A percentile compares a stretch with the other conserved stretches of the same genome.
Evolutionary conservation across 2,329 filamentous ascomycete species (phyloP).

Genomic region (Botryosphaeria agaves): DNA sequence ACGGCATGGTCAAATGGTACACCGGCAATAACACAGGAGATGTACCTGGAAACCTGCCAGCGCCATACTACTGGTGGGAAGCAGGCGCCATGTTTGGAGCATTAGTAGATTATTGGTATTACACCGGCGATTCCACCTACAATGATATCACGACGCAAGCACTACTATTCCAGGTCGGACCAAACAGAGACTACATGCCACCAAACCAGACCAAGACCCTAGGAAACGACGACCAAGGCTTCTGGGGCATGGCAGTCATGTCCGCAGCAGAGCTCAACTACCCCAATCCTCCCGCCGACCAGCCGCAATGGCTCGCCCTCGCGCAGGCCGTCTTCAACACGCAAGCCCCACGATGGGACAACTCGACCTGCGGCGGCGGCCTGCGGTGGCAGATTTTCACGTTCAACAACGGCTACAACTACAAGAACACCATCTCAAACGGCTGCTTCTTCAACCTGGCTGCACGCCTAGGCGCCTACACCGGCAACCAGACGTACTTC

Average conservation of each 20-base stretch:
- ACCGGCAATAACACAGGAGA: conserved; percentile 32
- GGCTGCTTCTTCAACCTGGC: conserved; percentile 34
- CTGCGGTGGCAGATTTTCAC: conserved; percentile 22
- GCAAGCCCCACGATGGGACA: conserved; percentile 20
- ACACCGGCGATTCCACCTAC: conserved; percentile 46
- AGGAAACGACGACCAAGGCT: conserved; percentile 40
- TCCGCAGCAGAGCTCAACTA: conserved; percentile 35
- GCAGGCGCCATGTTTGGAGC: conserved; percentile 46
- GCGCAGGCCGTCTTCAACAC: conserved; percentile 24
- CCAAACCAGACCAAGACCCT: conserved; percentile 18
- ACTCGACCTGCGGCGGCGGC: conserved; percentile 18
- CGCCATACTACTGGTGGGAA: conserved; percentile 64
- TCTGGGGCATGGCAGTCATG: conserved; percentile 40
- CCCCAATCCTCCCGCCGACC: conserved; percentile 18
- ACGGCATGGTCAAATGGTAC: conserved; percentile 35
- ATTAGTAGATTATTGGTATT: conserved; percentile 52
- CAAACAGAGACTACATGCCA: conserved; percentile 42
- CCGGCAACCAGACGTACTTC: conserved; percentile 35
- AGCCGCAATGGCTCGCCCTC: conserved; percentile 26
- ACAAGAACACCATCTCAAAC: conserved; percentile 36
- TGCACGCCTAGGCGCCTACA: conserved; percentile 21
- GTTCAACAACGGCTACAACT: conserved; percentile 32
- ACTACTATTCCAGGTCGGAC: conserved; percentile 41
- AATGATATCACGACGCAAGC: conserved; percentile 40
- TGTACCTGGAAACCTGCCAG: conserved; percentile 37